A percentile compares a stretch with the other conserved stretches of the same genome.
These are phyloP conservation scores for Ilyonectria sp. DNA, from an alignment of 2,329 filamentous ascomycete species.

Conservation along the genomic window DNA sequence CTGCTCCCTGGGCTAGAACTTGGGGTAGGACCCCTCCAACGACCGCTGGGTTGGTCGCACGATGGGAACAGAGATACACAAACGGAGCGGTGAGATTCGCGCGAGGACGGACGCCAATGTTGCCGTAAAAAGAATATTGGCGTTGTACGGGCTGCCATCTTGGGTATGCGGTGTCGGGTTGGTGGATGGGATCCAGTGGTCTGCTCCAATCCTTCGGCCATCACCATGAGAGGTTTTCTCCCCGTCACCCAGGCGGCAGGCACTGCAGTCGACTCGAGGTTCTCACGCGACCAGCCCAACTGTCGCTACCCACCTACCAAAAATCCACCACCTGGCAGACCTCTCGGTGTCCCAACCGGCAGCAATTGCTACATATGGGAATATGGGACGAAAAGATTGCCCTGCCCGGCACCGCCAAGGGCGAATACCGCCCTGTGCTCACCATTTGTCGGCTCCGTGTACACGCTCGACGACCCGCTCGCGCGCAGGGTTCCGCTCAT, in stretches of 20 bases:
- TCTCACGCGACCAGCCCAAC: conserved; percentile 14
- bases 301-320: neutral
- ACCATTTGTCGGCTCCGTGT: conserved; percentile 19
- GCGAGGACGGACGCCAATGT: conserved; percentile 6
- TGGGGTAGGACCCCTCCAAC: neutral
- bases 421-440: conserved; percentile 25
- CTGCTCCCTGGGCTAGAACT: neutral
- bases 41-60: conserved; percentile 1
- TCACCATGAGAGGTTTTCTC: conserved; percentile 1
- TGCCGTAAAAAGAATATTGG: conserved; percentile 1
- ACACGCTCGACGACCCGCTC: conserved; percentile 23
- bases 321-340: neutral
- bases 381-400: conserved; percentile 5
- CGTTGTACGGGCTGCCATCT: conserved; percentile 21
- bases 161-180: conserved; percentile 23
- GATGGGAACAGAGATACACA: conserved; percentile 4
- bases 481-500: conserved; percentile 13
- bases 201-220: conserved; percentile 4
- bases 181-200: conserved; percentile 1
- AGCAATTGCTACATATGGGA: conserved; percentile 12
- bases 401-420: neutral
- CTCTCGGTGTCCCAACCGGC: neutral
- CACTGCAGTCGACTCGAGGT: neutral
- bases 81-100: conserved; percentile 10
- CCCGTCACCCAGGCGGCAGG: neutral